Conservation (phyloP, 176 grass and related monocot species). For the Hsuehochloa calcarea region DNA sequence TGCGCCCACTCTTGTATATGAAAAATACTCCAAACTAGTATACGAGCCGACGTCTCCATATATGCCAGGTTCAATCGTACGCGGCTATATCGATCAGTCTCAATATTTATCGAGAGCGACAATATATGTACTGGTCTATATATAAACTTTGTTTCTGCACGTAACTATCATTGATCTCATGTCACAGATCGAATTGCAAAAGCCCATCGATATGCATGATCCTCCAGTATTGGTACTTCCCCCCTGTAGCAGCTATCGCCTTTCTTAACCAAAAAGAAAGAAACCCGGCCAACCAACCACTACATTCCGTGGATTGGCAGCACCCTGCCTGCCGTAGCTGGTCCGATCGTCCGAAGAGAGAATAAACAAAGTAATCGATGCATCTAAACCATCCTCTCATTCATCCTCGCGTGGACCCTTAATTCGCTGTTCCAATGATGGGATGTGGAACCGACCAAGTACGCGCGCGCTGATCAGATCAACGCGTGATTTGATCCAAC, state of each 20-base stretch:
- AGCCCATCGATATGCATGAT: background rate
- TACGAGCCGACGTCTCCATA: too few relatives aligned
- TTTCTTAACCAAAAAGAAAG: conserved; percentile 35
- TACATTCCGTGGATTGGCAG: conserved; percentile 47
- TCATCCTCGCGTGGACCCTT: conserved; percentile 29
- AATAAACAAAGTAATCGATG: conserved; percentile 30
- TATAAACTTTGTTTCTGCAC: background rate
- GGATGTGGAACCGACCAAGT: conserved; percentile 3
- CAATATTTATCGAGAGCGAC: background rate
- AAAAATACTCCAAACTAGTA: too few relatives aligned
- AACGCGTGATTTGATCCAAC: conserved; percentile 11
- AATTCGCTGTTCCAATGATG: conserved; percentile 15
- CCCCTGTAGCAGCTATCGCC: background rate
- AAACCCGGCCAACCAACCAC: conserved; percentile 37
- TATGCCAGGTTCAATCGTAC: too few relatives aligned
- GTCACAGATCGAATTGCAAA: background rate
- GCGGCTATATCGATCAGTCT: too few relatives aligned
- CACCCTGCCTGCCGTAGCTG: background rate
- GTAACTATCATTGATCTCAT: conserved; percentile 4
- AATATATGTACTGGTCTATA: background rate
- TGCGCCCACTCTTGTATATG: too few relatives aligned
- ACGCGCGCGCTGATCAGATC: background rate
- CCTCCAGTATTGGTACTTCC: background rate
- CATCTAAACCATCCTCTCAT: conserved; percentile 5
- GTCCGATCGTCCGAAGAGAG: background rate